Base-by-base conservation (phyloP, 2,329 filamentous ascomycete genomes). In the Cylindrodendrum hubeiense region DNA sequence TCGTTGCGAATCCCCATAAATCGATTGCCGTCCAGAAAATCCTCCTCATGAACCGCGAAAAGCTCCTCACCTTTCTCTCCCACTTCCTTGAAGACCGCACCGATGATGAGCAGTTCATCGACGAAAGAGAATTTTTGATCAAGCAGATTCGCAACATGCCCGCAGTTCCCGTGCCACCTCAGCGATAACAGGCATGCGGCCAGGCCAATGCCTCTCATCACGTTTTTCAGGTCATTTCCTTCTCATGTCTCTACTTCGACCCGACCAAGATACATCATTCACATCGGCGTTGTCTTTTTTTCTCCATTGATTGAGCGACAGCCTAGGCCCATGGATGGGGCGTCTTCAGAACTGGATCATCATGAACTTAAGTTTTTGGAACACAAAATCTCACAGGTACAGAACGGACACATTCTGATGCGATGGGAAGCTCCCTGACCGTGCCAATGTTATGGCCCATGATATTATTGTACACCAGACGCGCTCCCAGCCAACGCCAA, bases 1-100 rank as follows among this genome's bases (percentile, higher is more conserved):
- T 99, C 80, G 96, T 98, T 58, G 96, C 96, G 65, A 99, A 99
- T 78, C 96, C 96, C 8, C 95, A 98, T 84, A 99, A 99, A 83
- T 97, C 94, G n/a, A 86, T 95, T 66, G 93, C 95, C 34, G 96
- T 99, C 52, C 94, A 97, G 78, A 93, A 95, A 78, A 97, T 99
- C 75, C 84, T 99, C 69, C 91, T 98, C 72, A 98, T 97, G 88
- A 99, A 99, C 78, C 90, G 95, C 63, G 95, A 98, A 69, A 93
- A 95, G 74, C 86, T 99, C 19, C 84, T 99, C 54, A 91, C 89
- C 67, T 99, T 99, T 79, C 82, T 99, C 56, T 93, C 94, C 8
- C 92, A 92, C 68, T 99, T 99, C 77, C 86, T 99, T 34, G 95
- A 97, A 76, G 96, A 98, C 76, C 89, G 96, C 60, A 98, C 93